phyloP scores from a whole-genome alignment of 345 rosid genomes.

The Hevea brasiliensis region DNA sequence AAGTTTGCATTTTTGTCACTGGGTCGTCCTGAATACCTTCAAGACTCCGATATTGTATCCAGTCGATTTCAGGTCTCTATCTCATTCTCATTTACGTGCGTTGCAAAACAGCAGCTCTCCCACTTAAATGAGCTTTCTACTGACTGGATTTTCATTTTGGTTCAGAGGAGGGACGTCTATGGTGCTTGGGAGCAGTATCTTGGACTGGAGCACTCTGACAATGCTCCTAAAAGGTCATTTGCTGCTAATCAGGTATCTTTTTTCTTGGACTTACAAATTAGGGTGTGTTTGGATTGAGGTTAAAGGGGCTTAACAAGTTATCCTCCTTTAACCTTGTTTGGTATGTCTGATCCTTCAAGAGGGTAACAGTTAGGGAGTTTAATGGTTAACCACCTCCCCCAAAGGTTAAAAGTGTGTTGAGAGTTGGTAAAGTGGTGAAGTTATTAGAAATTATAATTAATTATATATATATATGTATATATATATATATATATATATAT shows the following conservation, averaged over 20 bases:
- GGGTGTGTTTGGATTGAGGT: too few species aligned
- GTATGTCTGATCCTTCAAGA: too few species aligned
- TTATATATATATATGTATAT: too few species aligned
- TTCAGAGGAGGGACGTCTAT: constrained; percentile 81
- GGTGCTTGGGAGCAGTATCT: constrained; percentile 99
- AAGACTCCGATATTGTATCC: constrained; percentile 32
- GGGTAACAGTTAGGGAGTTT: too few species aligned
- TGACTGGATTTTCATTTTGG: background rate
- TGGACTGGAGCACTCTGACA: constrained; percentile 93
- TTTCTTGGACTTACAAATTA: background rate
- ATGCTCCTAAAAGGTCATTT: constrained; percentile 73
- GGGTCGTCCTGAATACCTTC: constrained; percentile 64
- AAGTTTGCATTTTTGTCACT: constrained; percentile 52
- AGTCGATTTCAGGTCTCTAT: constrained; percentile 30
- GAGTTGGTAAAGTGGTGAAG: too few species aligned
- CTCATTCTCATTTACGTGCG: background rate
- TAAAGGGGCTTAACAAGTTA: too few species aligned
- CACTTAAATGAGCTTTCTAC: background rate
- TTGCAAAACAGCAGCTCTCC: background rate
- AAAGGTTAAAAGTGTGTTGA: too few species aligned
- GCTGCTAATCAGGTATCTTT: constrained; percentile 69
- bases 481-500: too few species aligned
- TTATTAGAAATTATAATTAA: too few species aligned
- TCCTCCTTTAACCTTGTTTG: too few species aligned
- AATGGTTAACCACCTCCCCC: too few species aligned